Evolutionary conservation across 345 rosid species (phyloP).

Genomic region (Leavenworthia alabamica): DNA sequence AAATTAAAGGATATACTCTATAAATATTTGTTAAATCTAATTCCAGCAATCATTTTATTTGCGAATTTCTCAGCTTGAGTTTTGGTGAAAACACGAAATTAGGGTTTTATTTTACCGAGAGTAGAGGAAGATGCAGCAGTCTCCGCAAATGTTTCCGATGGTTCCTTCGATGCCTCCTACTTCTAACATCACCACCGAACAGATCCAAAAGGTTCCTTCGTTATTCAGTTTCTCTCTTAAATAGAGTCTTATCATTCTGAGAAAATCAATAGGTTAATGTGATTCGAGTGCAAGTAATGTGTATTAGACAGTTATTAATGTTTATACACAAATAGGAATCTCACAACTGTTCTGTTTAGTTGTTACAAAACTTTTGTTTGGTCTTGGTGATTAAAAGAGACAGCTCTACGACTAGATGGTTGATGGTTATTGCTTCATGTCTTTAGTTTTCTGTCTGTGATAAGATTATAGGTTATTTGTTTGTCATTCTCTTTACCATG

Average conservation of each 20-base stretch:
- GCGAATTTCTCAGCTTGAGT: background rate
- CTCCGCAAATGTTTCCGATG: slow-evolving; percentile 69
- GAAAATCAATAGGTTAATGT: background rate
- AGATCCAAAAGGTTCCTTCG: slow-evolving; percentile 81
- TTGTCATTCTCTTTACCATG: background rate
- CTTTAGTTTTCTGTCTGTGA: background rate
- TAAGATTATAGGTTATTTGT: background rate
- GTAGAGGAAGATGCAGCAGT: slow-evolving; percentile 72
- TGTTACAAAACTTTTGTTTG: background rate
- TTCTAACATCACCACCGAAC: slow-evolving; percentile 79
- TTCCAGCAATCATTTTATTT: background rate
- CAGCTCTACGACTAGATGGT: background rate
- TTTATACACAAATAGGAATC: background rate
- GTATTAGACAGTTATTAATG: background rate
- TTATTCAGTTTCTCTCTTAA: background rate
- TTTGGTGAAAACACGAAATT: slow-evolving; percentile 1
- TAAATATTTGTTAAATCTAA: background rate
- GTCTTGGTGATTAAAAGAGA: background rate
- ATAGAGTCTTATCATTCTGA: background rate
- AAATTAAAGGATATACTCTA: slow-evolving; percentile 6
- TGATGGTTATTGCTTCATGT: background rate
- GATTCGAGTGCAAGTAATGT: background rate
- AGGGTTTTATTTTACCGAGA: slow-evolving; percentile 15
- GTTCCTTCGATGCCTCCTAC: slow-evolving; percentile 57
- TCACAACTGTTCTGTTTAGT: background rate